Evolutionary conservation across 2,329 filamentous ascomycete genomes (phyloP), one percentile per base, ranked within the genome.

Genomic region (Boeremia exigua): DNA sequence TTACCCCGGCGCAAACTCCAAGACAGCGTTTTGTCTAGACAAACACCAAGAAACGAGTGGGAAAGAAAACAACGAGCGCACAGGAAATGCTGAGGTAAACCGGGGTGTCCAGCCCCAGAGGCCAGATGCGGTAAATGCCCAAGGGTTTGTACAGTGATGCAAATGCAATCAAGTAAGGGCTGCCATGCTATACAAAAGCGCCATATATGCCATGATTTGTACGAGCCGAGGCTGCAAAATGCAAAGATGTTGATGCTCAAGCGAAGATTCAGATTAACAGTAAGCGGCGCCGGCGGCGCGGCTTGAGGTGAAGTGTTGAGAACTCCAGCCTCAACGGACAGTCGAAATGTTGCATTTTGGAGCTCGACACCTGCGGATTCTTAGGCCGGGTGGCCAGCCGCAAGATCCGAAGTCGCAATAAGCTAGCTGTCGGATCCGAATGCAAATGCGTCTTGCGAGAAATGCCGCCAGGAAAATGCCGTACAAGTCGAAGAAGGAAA

Each of bases 111-210:
- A 42, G 46, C 36, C 55, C 47, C 32, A 30, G 48, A 32, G 19
- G 19, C 29, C 43, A 49, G 48, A 52, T 52, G 48, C 48, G 46
- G 19, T 33, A 59, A 55, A 60, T 48, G 38, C 43, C 25, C 45
- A 32, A 58, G 58, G 55, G 33, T 65, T 58, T 61, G 47, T 67
- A 67, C 63, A 65, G 56, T 54, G 49, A 65, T 66, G 65, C 60
- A 65, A 54, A 55, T 49, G 48, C 42, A 49, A 56, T 47, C 39
- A 40, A 52, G 58, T 50, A 58, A 56, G 45, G 62, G 45, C 64
- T 60, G 61, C 62, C 60, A 54, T 55, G 52, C 65, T 68, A 60
- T 65, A 67, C 63, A 68, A 60, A 56, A 47, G 63, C 62, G 56
- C 56, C 58, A 48, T 59, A 60, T 57, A 63, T 61, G 58, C 60